Conservation (phyloP, 2,329 filamentous ascomycete genomes). For the Colletotrichum destructivum region DNA sequence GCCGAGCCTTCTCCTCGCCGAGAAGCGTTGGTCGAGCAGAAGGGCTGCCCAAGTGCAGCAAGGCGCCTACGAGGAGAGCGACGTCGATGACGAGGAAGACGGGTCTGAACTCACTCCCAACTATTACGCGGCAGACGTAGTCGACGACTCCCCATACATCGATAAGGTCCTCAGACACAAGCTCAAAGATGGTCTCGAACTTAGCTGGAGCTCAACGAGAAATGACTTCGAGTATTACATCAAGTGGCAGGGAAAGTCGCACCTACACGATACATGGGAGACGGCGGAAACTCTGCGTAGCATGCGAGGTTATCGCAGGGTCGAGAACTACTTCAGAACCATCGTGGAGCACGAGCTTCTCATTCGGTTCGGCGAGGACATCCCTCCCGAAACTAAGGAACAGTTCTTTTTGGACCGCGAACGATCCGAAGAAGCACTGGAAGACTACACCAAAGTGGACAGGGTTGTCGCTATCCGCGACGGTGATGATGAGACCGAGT, state of each 20-base stretch:
- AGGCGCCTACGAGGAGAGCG: constrained; percentile 77
- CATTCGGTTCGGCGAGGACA: constrained; percentile 81
- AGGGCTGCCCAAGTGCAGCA: constrained; percentile 81
- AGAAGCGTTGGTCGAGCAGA: constrained; percentile 93
- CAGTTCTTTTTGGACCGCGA: constrained; percentile 97
- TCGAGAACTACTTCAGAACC: constrained; percentile 96
- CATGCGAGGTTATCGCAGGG: constrained; percentile 87
- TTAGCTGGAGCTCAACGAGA: constrained; percentile 69
- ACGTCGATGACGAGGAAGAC: constrained; percentile 75
- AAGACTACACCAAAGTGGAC: constrained; percentile 93
- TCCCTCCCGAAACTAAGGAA: constrained; percentile 88
- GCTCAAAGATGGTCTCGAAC: constrained; percentile 76
- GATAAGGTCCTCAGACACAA: constrained; percentile 93
- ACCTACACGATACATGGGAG: constrained; percentile 97
- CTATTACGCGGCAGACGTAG: constrained; percentile 78
- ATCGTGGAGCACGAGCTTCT: constrained; percentile 85
- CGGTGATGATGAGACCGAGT: constrained; percentile 86
- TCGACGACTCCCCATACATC: constrained; percentile 87
- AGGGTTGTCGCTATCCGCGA: constrained; percentile 89
- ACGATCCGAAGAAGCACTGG: constrained; percentile 87
- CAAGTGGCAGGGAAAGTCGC: constrained; percentile 97
- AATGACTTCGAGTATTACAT: constrained; percentile 93
- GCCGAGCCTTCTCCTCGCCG: constrained; percentile 76
- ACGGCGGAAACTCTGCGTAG: constrained; percentile 80
- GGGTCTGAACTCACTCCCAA: constrained; percentile 73